Percentiles rank a stretch among this genome's conserved stretches.
These are phyloP conservation scores for Suhomyces wounanorum DNA, from an alignment of 1,139 yeast genomes.

Conservation along the genomic window DNA sequence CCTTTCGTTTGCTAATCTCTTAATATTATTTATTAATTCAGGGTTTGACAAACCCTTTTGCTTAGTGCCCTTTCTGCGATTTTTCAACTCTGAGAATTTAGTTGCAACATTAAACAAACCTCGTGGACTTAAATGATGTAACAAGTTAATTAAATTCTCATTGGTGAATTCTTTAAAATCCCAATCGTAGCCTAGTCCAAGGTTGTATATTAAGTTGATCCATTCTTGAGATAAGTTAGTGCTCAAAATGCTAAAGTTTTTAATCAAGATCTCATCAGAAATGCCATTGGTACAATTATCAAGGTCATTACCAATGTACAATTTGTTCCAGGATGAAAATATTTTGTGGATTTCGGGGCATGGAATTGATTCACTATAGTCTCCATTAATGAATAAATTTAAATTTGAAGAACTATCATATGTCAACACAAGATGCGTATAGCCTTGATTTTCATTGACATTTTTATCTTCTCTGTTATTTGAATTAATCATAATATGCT, in stretches of 20 bases:
- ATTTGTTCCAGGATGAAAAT: slow-evolving; percentile 39
- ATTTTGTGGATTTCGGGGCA: slow-evolving; percentile 38
- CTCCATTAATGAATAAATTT: slow-evolving; percentile 44
- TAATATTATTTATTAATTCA: background rate
- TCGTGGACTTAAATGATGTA: slow-evolving; percentile 33
- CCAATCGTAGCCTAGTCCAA: slow-evolving; percentile 46
- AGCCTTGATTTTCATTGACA: slow-evolving; percentile 23
- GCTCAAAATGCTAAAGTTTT: slow-evolving; percentile 36
- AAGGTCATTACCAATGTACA: slow-evolving; percentile 36
- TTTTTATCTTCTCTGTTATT: background rate
- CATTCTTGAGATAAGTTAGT: slow-evolving; percentile 36
- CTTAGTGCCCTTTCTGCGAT: slow-evolving; percentile 9
- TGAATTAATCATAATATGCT: slow-evolving; percentile 20
- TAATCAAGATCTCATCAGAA: slow-evolving; percentile 34
- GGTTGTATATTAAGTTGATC: slow-evolving; percentile 38
- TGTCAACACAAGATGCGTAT: slow-evolving; percentile 37
- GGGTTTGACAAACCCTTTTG: background rate
- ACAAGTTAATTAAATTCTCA: slow-evolving; percentile 31
- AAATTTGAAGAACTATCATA: slow-evolving; percentile 41
- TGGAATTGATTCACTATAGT: slow-evolving; percentile 48
- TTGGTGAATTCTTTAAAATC: slow-evolving; percentile 35
- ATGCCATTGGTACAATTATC: background rate
- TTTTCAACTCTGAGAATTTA: slow-evolving; percentile 26
- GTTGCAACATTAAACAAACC: slow-evolving; percentile 30
- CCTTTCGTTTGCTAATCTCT: background rate